Conservation (phyloP, 139 green algal genomes). For the Tetraselmis striata region DNA sequence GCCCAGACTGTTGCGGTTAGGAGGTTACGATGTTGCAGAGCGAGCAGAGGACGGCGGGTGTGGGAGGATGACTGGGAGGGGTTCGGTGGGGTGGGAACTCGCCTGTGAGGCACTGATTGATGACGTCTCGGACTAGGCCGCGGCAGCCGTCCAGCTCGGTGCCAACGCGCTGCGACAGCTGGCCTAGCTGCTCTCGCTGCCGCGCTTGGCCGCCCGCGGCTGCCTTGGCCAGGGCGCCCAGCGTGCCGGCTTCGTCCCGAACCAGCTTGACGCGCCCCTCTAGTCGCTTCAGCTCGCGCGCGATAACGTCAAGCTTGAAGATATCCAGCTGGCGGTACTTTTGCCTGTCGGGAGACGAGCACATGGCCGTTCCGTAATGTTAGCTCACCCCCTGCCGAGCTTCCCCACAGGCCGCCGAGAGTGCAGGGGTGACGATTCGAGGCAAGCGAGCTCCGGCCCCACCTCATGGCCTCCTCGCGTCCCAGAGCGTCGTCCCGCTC, state of each 20-base stretch:
- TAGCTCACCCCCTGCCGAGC: too few relatives aligned
- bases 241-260: neutral
- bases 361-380: too few relatives aligned
- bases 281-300: neutral
- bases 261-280: neutral
- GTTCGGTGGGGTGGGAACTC: too few relatives aligned
- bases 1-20: too few relatives aligned
- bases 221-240: neutral
- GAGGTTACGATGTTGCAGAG: too few relatives aligned
- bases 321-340: neutral
- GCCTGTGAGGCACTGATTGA: neutral
- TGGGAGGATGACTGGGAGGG: too few relatives aligned
- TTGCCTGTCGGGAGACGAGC: too few relatives aligned
- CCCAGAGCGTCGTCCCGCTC: neutral
- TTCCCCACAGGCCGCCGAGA: too few relatives aligned
- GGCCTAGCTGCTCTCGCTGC: neutral
- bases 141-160: neutral
- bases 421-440: too few relatives aligned
- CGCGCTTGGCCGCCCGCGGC: neutral
- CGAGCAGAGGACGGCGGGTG: too few relatives aligned
- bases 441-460: too few relatives aligned
- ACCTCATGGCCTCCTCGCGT: neutral
- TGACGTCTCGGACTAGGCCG: neutral
- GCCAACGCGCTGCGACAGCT: neutral
- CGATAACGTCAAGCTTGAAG: conserved; percentile 5